Evolutionary conservation across 2,329 filamentous ascomycete genomes (phyloP).

Genomic region (Epicoccum sorghinum): DNA sequence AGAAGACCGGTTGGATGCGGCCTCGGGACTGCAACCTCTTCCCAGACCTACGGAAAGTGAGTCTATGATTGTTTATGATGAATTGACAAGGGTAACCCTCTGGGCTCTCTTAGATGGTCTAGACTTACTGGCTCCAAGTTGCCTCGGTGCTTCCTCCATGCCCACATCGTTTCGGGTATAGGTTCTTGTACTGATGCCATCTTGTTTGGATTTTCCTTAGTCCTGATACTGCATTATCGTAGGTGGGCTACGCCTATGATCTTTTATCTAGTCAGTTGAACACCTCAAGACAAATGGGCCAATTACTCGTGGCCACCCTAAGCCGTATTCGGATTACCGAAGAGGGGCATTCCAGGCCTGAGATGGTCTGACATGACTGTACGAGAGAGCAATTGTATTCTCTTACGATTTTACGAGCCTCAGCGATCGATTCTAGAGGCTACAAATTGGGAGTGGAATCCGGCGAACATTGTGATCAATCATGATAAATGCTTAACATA

Average conservation of each 20-base stretch:
- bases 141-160: slow-evolving; percentile 30
- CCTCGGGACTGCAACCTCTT: slow-evolving; percentile 19
- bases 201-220: neutral
- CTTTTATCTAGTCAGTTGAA: neutral
- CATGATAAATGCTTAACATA: neutral
- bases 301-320: neutral
- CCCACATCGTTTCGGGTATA: slow-evolving; percentile 23
- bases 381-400: neutral
- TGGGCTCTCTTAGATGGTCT: neutral
- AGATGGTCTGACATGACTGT: neutral
- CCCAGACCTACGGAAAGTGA: slow-evolving; percentile 19
- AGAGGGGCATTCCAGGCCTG: neutral
- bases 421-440: too few relatives aligned
- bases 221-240: too few relatives aligned
- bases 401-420: neutral
- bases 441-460: too few relatives aligned
- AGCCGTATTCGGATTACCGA: neutral
- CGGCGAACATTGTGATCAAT: neutral
- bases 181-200: neutral
- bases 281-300: neutral
- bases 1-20: slow-evolving; percentile 21
- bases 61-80: neutral
- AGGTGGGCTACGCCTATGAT: neutral
- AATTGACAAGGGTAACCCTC: too few relatives aligned
- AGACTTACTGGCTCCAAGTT: slow-evolving; percentile 26